Evolutionary conservation across 805 yeast species (phyloP), one percentile per base, ranked within the genome.

Genomic region (Middelhovenomyces tepae): DNA sequence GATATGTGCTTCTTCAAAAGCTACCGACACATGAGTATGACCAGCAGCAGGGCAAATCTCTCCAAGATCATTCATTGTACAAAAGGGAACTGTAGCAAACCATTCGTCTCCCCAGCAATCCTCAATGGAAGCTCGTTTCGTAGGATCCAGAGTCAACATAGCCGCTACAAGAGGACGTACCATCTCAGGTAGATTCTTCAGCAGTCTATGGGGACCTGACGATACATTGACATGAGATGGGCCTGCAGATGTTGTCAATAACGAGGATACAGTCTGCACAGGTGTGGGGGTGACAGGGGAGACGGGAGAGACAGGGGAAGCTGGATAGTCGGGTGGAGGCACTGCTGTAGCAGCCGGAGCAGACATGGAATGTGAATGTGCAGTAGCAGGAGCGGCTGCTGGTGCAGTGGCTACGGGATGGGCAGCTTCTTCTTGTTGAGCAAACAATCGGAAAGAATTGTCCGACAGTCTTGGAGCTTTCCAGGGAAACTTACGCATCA

Each of bases 1-100:
- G 60, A 87, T 87, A 56, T 87, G 97, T 0, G 97, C 97, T 47
- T 84, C 94, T 39, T 84, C 77, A 54, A 83, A 94, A 46, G 86
- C 95, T 32, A 87, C 96, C 44, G 73, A 73, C 1, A 95, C 84
- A 54, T 87, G 97, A 21, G 67, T 67, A 53, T 87, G 97, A 48
- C 75, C 77, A 5, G 62, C 56, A 14, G 75, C 73, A 21, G 58
- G 59, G 32, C 62, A 56, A 24, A 62, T 16, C 9, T 59, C 51
- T 10, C 45, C 45, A 26, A 35, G 38, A 10, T 35, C 44, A 23
- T 39, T 41, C 10, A 49, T 70, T 2, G 81, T 69, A 58, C 97
- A 87, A 79, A 75, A 76, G 15, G 73, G 67, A 6, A 81, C 78
- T 3, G 62, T 47, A 25, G 57, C 40, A 34, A 75, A 61, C 71